Conservation (phyloP, 2,329 filamentous ascomycete species). For the Didymosphaeria variabile region DNA sequence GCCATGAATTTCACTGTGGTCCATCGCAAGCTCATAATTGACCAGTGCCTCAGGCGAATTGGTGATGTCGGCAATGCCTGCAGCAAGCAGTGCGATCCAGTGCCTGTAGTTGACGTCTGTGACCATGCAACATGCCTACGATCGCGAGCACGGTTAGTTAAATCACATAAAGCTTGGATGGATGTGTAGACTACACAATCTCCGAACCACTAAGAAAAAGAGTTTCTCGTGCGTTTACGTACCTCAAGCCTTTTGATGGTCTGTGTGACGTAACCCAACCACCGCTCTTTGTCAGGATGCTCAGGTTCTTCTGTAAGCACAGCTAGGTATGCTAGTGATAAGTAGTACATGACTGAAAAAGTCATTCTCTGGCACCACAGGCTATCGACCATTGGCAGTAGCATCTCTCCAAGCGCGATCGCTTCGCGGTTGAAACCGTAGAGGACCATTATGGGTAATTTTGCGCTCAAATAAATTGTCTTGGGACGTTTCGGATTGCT, state of each 20-base stretch:
- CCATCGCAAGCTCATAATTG: conserved; percentile 74
- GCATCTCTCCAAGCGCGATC: conserved; percentile 51
- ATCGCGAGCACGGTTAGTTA: conserved; percentile 2
- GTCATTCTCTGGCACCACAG: conserved; percentile 55
- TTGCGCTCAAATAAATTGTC: conserved; percentile 71
- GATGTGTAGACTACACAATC: neutral
- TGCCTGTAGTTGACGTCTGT: conserved; percentile 75
- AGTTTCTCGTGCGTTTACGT: neutral
- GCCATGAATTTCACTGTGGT: conserved; percentile 73
- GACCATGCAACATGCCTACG: conserved; percentile 66
- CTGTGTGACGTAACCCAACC: conserved; percentile 62
- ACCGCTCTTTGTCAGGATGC: conserved; percentile 53
- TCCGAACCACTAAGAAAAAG: neutral
- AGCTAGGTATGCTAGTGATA: conserved; percentile 54
- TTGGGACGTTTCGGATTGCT: conserved; percentile 71
- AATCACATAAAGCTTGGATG: neutral
- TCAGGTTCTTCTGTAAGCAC: conserved; percentile 50
- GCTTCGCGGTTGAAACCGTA: conserved; percentile 56
- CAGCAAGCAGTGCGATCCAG: conserved; percentile 74
- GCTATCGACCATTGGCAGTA: conserved; percentile 53
- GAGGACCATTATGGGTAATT: conserved; percentile 52
- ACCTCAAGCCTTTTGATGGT: conserved; percentile 68
- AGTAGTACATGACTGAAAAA: conserved; percentile 55
- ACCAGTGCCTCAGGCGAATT: conserved; percentile 65
- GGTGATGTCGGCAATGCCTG: conserved; percentile 72